Evolutionary conservation across 2,329 filamentous ascomycete species (phyloP).

Genomic region (Hortaea sp.): DNA sequence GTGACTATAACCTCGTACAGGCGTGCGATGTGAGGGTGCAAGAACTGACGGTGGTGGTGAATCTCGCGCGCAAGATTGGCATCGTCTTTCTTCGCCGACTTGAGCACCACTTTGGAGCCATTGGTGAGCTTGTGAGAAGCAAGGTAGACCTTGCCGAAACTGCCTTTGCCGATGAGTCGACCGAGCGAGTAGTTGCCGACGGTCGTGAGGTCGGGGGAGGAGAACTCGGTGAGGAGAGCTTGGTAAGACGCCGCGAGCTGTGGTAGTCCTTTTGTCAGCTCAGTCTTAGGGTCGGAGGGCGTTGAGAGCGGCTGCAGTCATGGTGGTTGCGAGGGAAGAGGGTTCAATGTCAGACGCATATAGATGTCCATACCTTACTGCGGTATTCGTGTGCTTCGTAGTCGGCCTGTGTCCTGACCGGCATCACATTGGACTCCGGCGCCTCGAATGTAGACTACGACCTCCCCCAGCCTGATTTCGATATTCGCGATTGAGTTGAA

Average conservation of each 20-base stretch:
- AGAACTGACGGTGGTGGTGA: conserved; percentile 94
- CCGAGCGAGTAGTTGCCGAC: conserved; percentile 94
- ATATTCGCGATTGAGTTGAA: too few relatives aligned
- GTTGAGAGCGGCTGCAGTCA: too few relatives aligned
- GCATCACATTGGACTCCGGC: conserved; percentile 16
- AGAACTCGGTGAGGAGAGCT: conserved; percentile 93
- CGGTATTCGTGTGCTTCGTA: conserved; percentile 25
- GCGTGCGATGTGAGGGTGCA: conserved; percentile 92
- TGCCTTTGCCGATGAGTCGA: conserved; percentile 88
- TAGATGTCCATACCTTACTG: conserved; percentile 22
- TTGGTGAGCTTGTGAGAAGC: conserved; percentile 95
- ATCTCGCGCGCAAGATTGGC: conserved; percentile 94
- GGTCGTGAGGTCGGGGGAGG: conserved; percentile 76
- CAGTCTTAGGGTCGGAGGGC: not conserved
- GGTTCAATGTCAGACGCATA: not conserved
- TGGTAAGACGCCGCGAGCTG: conserved; percentile 96
- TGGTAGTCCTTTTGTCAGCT: conserved; percentile 1
- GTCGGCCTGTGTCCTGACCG: conserved; percentile 25
- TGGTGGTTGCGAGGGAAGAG: too few relatives aligned
- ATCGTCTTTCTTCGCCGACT: conserved; percentile 93
- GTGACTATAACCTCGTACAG: conserved; percentile 98
- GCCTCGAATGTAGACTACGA: not conserved
- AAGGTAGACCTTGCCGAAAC: conserved; percentile 96
- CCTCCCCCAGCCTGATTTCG: not conserved
- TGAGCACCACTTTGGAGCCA: conserved; percentile 97